Conservation (phyloP, 1,284 basidiomycete species). For the Sanghuangporus weigelae region DNA sequence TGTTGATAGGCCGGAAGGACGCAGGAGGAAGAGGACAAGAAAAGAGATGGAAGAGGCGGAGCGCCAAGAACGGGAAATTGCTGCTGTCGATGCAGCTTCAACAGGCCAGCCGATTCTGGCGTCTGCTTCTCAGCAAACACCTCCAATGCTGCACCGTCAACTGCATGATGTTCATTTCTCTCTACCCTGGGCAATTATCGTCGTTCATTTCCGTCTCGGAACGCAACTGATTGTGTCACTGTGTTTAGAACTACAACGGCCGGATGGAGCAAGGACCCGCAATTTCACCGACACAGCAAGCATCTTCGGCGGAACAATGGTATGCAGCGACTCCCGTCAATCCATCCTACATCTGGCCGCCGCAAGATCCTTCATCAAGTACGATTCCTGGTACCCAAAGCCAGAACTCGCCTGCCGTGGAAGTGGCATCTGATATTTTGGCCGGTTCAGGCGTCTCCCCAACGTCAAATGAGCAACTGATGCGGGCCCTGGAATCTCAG, state of each 20-base stretch:
- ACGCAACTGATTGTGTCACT: background rate
- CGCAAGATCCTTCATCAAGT: constrained; percentile 3
- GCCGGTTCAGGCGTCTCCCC: background rate
- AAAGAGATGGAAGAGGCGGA: constrained; percentile 36
- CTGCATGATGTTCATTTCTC: background rate
- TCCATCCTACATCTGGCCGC: constrained; percentile 6
- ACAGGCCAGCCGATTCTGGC: background rate
- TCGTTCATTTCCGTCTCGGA: no score
- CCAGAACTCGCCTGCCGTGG: background rate
- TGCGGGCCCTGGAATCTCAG: constrained; percentile 31
- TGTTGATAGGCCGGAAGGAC: constrained; percentile 25
- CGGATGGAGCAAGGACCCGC: background rate
- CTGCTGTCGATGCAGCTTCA: constrained; percentile 10
- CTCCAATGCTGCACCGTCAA: background rate
- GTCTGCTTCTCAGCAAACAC: background rate
- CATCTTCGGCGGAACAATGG: background rate
- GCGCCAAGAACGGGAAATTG: constrained; percentile 20
- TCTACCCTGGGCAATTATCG: background rate
- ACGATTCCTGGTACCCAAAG: background rate
- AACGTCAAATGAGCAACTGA: constrained; percentile 20
- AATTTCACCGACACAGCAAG: background rate
- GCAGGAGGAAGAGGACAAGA: constrained; percentile 32
- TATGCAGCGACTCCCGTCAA: background rate
- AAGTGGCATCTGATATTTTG: constrained; percentile 1
- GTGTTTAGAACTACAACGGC: background rate